Conservation (phyloP, 2,329 filamentous ascomycete species). For the Lachnellula arida region DNA sequence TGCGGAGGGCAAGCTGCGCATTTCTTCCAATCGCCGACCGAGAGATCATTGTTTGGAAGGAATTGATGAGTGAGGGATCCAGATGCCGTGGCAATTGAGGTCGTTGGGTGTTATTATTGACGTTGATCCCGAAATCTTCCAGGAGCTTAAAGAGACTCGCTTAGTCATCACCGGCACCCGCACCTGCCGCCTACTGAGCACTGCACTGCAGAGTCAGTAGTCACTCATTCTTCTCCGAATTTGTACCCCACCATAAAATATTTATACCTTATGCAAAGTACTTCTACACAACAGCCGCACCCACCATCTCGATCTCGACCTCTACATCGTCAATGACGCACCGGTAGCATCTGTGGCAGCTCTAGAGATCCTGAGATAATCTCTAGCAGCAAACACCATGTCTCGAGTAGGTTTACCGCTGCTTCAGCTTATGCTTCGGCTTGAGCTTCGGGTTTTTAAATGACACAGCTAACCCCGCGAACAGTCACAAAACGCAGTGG, state of each 20-base stretch:
- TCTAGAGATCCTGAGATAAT: constrained; percentile 76
- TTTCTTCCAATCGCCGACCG: constrained; percentile 60
- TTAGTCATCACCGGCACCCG: not conserved
- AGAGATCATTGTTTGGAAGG: constrained; percentile 60
- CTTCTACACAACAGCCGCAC: not conserved
- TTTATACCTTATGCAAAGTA: constrained; percentile 1
- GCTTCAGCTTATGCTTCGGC: not conserved
- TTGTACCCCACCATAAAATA: too few relatives aligned
- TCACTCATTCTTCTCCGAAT: not conserved
- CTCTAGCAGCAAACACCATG: constrained; percentile 63
- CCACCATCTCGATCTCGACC: constrained; percentile 4
- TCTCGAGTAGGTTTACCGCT: constrained; percentile 45
- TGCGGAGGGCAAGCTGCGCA: constrained; percentile 57
- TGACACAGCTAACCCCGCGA: constrained; percentile 14
- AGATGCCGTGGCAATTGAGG: constrained; percentile 6
- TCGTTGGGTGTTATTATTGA: constrained; percentile 10
- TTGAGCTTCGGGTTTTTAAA: not conserved
- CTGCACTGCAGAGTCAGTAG: not conserved
- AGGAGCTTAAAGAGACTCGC: constrained; percentile 15
- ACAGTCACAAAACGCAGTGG: constrained; percentile 68
- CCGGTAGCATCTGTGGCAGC: constrained; percentile 66
- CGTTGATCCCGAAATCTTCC: constrained; percentile 9
- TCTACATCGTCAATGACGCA: constrained; percentile 29
- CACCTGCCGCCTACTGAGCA: not conserved
- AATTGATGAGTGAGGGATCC: constrained; percentile 26